Evolutionary conservation across 2,329 filamentous ascomycete genomes (phyloP).

Genomic region (Graphilbum sp.): DNA sequence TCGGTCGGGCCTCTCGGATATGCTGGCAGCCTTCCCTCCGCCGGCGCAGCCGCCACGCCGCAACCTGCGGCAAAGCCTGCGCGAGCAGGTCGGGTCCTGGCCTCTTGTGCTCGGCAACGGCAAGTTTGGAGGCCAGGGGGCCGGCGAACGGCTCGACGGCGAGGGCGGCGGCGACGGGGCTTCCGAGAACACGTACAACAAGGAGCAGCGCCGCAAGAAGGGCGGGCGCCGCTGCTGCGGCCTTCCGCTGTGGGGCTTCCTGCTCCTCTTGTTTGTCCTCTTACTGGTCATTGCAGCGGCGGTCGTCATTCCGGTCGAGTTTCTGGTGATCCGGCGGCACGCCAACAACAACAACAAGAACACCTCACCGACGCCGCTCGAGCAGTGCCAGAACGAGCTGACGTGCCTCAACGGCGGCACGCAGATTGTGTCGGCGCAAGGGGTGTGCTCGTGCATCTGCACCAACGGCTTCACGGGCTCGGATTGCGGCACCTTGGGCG

Average conservation of each 20-base stretch:
- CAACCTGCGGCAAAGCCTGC: slow-evolving; percentile 27
- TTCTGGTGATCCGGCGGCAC: slow-evolving; percentile 41
- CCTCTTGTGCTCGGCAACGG: slow-evolving; percentile 21
- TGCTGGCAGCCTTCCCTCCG: slow-evolving; percentile 49
- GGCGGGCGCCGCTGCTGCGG: slow-evolving; percentile 57
- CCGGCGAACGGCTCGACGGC: neutral
- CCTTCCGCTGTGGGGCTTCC: slow-evolving; percentile 62
- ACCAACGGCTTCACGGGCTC: slow-evolving; percentile 65
- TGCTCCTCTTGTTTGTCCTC: slow-evolving; percentile 46
- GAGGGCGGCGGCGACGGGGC: slow-evolving; percentile 5
- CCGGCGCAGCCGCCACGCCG: slow-evolving; percentile 31
- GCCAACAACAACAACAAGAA: slow-evolving; percentile 16
- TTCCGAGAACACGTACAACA: slow-evolving; percentile 3
- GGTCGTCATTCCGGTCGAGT: slow-evolving; percentile 58
- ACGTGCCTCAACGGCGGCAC: slow-evolving; percentile 69
- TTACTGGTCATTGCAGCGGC: slow-evolving; percentile 64
- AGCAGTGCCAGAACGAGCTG: slow-evolving; percentile 42
- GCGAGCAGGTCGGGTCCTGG: slow-evolving; percentile 34
- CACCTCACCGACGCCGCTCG: slow-evolving; percentile 14
- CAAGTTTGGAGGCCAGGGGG: neutral
- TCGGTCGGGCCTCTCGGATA: slow-evolving; percentile 42
- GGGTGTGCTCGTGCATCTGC: slow-evolving; percentile 72
- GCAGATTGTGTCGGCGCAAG: slow-evolving; percentile 45
- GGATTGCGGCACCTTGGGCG: slow-evolving; percentile 30
- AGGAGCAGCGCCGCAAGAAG: slow-evolving; percentile 19